phyloP scores from a whole-genome alignment of 2,329 filamentous ascomycete genomes.

The Camillea tinctor region DNA sequence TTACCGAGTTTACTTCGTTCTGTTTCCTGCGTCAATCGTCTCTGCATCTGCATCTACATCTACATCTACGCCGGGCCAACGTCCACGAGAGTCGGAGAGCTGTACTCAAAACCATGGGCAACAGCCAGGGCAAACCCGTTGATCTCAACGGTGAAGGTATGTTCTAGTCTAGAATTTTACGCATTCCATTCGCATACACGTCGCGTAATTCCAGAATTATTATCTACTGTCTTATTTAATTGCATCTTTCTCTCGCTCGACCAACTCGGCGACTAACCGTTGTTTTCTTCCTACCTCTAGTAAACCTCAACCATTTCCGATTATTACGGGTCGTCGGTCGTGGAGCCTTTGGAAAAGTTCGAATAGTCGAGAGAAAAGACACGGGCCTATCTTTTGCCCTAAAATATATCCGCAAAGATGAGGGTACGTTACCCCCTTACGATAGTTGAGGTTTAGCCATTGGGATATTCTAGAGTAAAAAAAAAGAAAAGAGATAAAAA shows the following conservation, averaged over 20 bases:
- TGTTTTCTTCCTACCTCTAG: slow-evolving; percentile 45
- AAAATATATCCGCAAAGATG: slow-evolving; percentile 98
- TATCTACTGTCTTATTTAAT: neutral
- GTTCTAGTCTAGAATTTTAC: slow-evolving; percentile 33
- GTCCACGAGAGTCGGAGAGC: slow-evolving; percentile 2
- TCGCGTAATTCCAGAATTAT: neutral
- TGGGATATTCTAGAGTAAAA: neutral
- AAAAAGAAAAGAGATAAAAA: neutral
- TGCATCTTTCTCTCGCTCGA: neutral
- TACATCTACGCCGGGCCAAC: slow-evolving; percentile 1
- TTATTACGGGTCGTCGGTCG: slow-evolving; percentile 93
- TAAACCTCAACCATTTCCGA: slow-evolving; percentile 96
- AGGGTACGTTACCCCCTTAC: slow-evolving; percentile 61
- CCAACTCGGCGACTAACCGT: neutral
- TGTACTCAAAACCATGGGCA: slow-evolving; percentile 66
- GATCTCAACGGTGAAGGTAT: slow-evolving; percentile 90
- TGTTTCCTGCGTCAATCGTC: slow-evolving; percentile 3
- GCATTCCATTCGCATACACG: neutral
- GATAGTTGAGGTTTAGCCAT: neutral
- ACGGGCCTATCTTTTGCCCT: slow-evolving; percentile 90
- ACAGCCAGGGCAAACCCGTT: slow-evolving; percentile 91
- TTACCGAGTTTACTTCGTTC: neutral
- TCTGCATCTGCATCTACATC: neutral
- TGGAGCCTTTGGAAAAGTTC: slow-evolving; percentile 96
- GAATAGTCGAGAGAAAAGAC: slow-evolving; percentile 97